Evolutionary conservation across 305 asterid species (phyloP).

Genomic region (Solanum chacoense): DNA sequence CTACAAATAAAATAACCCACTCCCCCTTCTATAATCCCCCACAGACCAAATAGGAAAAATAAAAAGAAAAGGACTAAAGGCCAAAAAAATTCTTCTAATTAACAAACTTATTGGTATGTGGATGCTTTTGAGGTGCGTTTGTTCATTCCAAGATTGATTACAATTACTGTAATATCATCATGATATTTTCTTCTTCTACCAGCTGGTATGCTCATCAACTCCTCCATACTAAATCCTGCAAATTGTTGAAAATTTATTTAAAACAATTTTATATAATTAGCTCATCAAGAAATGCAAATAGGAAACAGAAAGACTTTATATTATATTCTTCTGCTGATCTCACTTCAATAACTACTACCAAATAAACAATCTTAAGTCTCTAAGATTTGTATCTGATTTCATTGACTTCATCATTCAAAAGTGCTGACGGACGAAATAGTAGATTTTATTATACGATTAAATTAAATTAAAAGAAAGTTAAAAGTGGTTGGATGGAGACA

Average conservation of each 20-base stretch:
- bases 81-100: neutral
- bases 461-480: neutral
- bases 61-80: neutral
- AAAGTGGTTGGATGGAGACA: neutral
- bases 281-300: neutral
- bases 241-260: neutral
- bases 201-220: slow-evolving; percentile 78
- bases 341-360: neutral
- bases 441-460: neutral
- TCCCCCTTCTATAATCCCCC: neutral
- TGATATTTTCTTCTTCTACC: slow-evolving; percentile 85
- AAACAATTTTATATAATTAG: neutral
- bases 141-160: slow-evolving; percentile 58
- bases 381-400: neutral
- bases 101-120: slow-evolving; percentile 30
- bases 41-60: neutral
- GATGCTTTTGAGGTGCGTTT: slow-evolving; percentile 88
- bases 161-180: slow-evolving; percentile 81
- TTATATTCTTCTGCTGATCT: neutral
- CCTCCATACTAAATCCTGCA: slow-evolving; percentile 75
- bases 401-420: neutral
- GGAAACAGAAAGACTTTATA: neutral
- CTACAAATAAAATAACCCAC: neutral
- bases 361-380: neutral
- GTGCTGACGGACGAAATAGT: neutral